Conservation (phyloP, 805 yeast species). For the Kuraishia capsulata region DNA sequence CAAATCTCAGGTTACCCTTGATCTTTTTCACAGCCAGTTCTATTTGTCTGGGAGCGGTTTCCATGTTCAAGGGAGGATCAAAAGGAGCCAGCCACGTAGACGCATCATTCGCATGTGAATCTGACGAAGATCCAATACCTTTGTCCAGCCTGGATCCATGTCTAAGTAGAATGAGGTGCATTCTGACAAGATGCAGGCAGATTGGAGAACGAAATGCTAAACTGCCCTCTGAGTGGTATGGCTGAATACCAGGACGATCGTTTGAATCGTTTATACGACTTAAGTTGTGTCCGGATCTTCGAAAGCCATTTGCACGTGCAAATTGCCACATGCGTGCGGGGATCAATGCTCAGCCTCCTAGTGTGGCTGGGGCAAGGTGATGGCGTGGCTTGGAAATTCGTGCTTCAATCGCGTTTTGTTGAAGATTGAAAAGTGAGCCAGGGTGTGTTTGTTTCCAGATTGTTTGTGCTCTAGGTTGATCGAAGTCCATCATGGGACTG, state of each 20-base stretch:
- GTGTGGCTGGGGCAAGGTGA: no score
- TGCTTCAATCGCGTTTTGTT: no score
- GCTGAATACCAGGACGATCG: no score
- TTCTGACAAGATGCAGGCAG: slow-evolving; percentile 3
- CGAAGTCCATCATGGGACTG: slow-evolving; percentile 1
- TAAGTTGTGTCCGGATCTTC: no score
- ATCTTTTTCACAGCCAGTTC: slow-evolving; percentile 15
- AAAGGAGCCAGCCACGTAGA: slow-evolving; percentile 23
- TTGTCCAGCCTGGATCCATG: slow-evolving; percentile 24
- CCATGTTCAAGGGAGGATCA: slow-evolving; percentile 24
- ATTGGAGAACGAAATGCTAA: no score
- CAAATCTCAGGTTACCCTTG: not conserved
- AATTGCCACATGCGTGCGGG: not conserved
- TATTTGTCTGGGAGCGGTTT: slow-evolving; percentile 15
- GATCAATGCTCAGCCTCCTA: no score
- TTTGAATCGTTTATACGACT: no score
- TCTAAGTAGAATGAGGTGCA: slow-evolving; percentile 23
- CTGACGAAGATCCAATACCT: not conserved
- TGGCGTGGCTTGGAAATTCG: no score
- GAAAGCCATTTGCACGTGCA: not conserved
- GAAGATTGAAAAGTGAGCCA: no score
- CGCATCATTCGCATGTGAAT: slow-evolving; percentile 9
- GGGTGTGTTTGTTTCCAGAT: no score
- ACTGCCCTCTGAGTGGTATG: no score
- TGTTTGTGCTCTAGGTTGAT: no score